Base-by-base conservation (phyloP, 345 rosid genomes). In the Ceriops decandra region DNA sequence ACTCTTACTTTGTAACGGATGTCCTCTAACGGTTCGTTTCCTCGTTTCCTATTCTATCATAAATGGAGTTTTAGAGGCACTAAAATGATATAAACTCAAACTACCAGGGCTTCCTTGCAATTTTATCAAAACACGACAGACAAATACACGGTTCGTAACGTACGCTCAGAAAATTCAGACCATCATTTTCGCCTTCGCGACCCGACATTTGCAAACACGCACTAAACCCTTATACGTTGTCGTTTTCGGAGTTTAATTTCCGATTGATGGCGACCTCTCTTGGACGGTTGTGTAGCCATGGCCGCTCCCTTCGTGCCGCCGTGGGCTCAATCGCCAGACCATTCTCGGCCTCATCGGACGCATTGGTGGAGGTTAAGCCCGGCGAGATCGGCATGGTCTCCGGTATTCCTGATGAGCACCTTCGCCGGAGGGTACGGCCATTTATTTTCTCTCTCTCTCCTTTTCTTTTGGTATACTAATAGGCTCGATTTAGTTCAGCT, bases 221-320 rank as follows among this genome's bases (percentile, higher is more conserved):
- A 3, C 49, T 17, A 5, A 11, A 13, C 17, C 0, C 21, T 3
- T 1, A 16, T 24, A 13, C 30, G 59, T 2, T 16, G 2, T 56
- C 59, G 59, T 17, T n/a, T 32, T 28, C 31, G n/a, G 58, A 46
- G 16, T 2, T 0, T 35, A 22, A 17, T 16, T 13, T 46, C 47
- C 3, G 69, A 74, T 56, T 26, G 76, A 88, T 90, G 93, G 88
- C 83, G 72, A 84, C 68, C 68, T 72, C 87, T 72, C 81, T 85
- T 83, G 89, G 75, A 71, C 79, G 80, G 52, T 42, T 85, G 32
- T 70, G 72, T 56, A 74, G 73, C 62, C 75, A 79, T 9, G 81
- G 68, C 69, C 80, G 81, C 38, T 59, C 71, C 13, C 61, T 73
- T 59, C 72, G 85, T 27, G 7, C 57, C 20, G n/a, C 35, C 28